Evolutionary conservation across 805 yeast species (phyloP).

Genomic region (Hanseniaspora clermontiae): DNA sequence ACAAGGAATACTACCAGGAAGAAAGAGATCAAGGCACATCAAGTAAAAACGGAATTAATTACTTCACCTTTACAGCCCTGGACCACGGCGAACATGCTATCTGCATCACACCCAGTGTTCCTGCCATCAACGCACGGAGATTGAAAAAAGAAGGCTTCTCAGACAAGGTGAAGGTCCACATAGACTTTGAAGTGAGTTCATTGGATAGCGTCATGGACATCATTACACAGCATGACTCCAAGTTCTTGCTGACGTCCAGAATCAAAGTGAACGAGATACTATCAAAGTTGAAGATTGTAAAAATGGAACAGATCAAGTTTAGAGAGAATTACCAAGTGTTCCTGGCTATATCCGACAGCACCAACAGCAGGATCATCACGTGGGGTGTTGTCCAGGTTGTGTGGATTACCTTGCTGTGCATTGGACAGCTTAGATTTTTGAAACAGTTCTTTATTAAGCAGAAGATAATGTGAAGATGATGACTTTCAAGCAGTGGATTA

Average conservation of each 20-base stretch:
- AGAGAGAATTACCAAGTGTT: conserved; percentile 59
- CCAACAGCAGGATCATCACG: conserved; percentile 56
- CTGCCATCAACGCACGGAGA: not conserved
- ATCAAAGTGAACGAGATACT: conserved; percentile 45
- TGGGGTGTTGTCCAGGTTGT: conserved; percentile 65
- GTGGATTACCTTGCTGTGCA: conserved; percentile 56
- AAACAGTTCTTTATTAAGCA: conserved; percentile 77
- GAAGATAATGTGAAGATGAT: conserved; percentile 47
- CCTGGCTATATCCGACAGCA: conserved; percentile 64
- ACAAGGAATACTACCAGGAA: not conserved
- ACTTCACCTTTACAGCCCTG: conserved; percentile 67
- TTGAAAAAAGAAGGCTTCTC: not conserved
- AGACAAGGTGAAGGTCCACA: conserved; percentile 51
- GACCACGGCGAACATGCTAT: conserved; percentile 78
- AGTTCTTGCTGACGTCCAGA: conserved; percentile 32
- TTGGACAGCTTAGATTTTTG: conserved; percentile 64
- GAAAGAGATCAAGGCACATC: not conserved
- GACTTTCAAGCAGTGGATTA: too few species aligned
- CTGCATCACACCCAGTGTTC: conserved; percentile 43
- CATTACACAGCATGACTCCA: conserved; percentile 40
- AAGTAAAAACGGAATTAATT: conserved; percentile 41
- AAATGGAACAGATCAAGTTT: conserved; percentile 52
- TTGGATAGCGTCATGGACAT: conserved; percentile 47
- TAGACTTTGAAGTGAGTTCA: conserved; percentile 62
- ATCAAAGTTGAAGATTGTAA: conserved; percentile 44